Evolutionary conservation across 345 rosid species (phyloP), one percentile per base, ranked within the genome.

Genomic region (Isatis tinctoria): DNA sequence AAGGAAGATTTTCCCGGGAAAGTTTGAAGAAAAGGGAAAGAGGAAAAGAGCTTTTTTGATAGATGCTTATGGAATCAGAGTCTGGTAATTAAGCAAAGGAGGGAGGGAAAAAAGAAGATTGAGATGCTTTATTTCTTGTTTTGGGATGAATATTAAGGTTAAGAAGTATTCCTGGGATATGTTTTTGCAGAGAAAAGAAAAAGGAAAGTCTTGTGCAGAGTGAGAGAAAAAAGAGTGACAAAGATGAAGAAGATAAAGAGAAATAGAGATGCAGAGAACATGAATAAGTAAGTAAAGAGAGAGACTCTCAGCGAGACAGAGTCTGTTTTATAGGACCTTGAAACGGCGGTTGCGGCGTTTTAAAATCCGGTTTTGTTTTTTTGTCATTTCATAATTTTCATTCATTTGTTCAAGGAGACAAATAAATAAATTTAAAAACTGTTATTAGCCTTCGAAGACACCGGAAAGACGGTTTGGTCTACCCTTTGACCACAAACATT

Each of bases 311-410:
- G 5, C 3, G 10, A 5, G 14, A n/a, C 60, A 70, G 75, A 45
- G 66, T 35, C 73, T 65, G 44, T 54, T 52, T 76, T 76, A 76
- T 76, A 76, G 75, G 67, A 70, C 72, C 53, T 33, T 70, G 33
- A 26, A 76, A 63, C 80, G 80, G 75, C 75, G 43, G 59, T 76
- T 70, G 74, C 62, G 68, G 79, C 56, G 62, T 74, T 74, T 74
- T 59, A 12, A 10, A 51, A 51, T 20, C 37, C 40, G 14, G 13
- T 44, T 66, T 18, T 37, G 13, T n/a, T 71, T 74, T 18, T 24
- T 32, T 24, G 39, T 53, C 44, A 74, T 60, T 53, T 16, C n/a
- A n/a, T n/a, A n/a, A n/a, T n/a, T n/a, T n/a, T n/a, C n/a, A n/a
- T n/a, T n/a, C n/a, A n/a, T 22, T 22, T 22, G 24, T 22, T 22